phyloP scores from a whole-genome alignment of 1,284 basidiomycete species.

The Moesziomyces antarcticus region DNA sequence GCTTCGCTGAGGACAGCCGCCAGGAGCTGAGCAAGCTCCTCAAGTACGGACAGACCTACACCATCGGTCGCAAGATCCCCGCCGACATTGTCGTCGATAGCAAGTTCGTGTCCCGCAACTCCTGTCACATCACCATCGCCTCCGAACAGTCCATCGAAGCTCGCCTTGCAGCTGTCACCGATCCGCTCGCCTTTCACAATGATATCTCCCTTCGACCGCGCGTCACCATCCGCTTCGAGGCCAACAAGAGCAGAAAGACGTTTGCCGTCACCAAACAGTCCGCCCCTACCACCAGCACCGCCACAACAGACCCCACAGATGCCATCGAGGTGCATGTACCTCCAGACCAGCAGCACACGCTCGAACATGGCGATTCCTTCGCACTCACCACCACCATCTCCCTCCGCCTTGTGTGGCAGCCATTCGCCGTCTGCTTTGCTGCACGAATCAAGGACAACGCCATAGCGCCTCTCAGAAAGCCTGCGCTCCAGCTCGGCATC shows the following conservation, averaged over 20 bases:
- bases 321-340: conserved; percentile 28
- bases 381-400: conserved; percentile 48
- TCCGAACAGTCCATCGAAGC: conserved; percentile 17
- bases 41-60: conserved; percentile 54
- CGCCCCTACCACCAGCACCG: background rate
- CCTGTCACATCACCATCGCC: conserved; percentile 40
- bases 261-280: conserved; percentile 24
- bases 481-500: conserved; percentile 27
- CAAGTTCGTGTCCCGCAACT: conserved; percentile 51
- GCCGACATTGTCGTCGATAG: conserved; percentile 56
- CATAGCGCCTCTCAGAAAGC: conserved; percentile 22
- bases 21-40: conserved; percentile 44
- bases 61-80: conserved; percentile 55
- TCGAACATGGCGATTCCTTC: conserved; percentile 35
- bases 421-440: conserved; percentile 42
- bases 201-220: conserved; percentile 29
- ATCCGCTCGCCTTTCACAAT: conserved; percentile 26
- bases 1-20: conserved; percentile 46
- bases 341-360: conserved; percentile 22
- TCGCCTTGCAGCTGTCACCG: conserved; percentile 1
- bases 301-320: conserved; percentile 1
- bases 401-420: conserved; percentile 40
- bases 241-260: conserved; percentile 47
- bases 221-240: conserved; percentile 46
- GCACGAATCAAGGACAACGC: conserved; percentile 30